Evolutionary conservation across 345 rosid species (phyloP).

Genomic region (Brassica carinata): DNA sequence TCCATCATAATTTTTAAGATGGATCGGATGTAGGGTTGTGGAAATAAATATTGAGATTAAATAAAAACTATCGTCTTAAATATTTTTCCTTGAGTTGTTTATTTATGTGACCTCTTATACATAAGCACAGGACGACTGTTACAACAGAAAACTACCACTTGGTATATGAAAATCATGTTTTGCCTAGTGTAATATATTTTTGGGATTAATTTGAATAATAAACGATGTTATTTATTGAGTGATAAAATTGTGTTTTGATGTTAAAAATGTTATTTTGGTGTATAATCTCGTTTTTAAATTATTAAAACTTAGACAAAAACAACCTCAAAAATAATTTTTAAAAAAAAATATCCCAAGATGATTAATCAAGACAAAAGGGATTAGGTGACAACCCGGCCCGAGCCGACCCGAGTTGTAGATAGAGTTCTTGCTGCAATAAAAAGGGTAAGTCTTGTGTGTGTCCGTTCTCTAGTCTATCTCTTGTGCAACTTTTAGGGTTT

Average conservation of each 20-base stretch:
- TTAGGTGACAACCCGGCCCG: constrained; percentile 14
- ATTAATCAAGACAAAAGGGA: neutral
- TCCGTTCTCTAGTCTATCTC: constrained; percentile 17
- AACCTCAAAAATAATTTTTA: neutral
- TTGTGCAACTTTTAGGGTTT: constrained; percentile 38
- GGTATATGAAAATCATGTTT: neutral
- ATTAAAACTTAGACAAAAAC: neutral
- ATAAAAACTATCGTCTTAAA: neutral
- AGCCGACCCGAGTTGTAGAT: constrained; percentile 18
- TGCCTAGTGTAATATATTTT: neutral
- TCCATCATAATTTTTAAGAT: neutral
- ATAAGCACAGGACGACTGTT: neutral
- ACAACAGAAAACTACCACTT: neutral
- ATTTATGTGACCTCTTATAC: neutral
- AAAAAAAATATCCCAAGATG: neutral
- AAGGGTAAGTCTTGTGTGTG: constrained; percentile 9
- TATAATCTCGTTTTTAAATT: neutral
- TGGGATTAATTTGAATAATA: neutral
- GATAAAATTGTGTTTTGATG: neutral
- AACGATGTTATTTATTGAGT: neutral
- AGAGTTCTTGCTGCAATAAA: constrained; percentile 24
- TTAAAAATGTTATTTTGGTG: neutral
- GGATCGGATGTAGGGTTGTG: constrained; percentile 8
- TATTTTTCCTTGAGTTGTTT: neutral
- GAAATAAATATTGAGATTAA: constrained; percentile 17